Evolutionary conservation across 768 basidiomycete species (phyloP), one percentile per base, ranked within the genome.

Genomic region (Pisolithus marmoratus): DNA sequence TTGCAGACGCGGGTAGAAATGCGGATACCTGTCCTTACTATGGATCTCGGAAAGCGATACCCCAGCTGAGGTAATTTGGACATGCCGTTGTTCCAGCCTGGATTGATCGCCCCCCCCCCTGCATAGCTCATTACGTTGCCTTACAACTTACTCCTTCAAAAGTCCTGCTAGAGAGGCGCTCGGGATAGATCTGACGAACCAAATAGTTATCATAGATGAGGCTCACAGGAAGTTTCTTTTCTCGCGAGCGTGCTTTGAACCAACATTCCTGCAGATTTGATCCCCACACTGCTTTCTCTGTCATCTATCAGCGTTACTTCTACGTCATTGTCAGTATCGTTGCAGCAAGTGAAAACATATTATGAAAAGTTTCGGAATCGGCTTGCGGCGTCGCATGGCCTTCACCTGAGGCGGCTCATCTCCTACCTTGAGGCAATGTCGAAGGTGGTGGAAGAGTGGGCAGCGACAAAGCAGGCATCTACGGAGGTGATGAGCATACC

Each of bases 131-230:
- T 96, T n/a, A 86, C 88, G 0, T 74, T 98, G 8, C 96, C 95
- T 0, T 99, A 99, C 65, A 95, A 94, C 66, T 83, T 97, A 19
- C 74, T 98, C 1, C 72, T 99, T 5, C 85, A 91, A 55, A 85
- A 81, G 54, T 77, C 79, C n/a, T 1, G 90, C 94, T 2, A 75
- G 95, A 46, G 91, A 96, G 60, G 84, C 92, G 0, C 75, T 97
- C 0, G 88, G 88, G 2, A 94, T 99, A 52, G 81, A 90, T 61
- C 72, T 96, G 42, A 86, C 78, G 11, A 80, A 85, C 60, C 92
- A 96, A 60, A 75, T 97, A 17, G 81, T 99, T 27, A 77, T 98
- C 22, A 83, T 99, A 49, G 95, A 99, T 62, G 95, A 99, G 72
- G 95, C 95, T 0, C 95, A 99, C 68, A 97, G 92, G 94, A 60